Base-by-base conservation (phyloP, 768 basidiomycete species). In the Suillus luteus region DNA sequence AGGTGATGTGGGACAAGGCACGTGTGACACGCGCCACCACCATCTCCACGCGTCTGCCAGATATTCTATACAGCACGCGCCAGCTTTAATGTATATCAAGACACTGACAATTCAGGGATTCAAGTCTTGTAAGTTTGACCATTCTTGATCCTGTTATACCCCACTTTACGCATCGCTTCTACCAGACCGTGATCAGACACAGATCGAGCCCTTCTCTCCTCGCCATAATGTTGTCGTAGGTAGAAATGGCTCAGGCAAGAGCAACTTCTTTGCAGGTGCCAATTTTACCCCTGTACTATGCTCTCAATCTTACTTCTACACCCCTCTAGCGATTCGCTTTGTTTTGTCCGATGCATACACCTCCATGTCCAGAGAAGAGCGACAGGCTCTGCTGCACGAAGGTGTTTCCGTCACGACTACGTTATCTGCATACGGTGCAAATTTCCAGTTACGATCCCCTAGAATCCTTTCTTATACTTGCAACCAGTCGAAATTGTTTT, bases 291-390 rank as follows among this genome's bases (percentile, higher is more conserved):
- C 37, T 44, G 11, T 11, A 19, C 12, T 33, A 31, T 52, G 0
- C 22, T 44, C 22, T 12, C 12, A 27, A 22, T 55, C 24, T 46
- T 55, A 19, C 61, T 44, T 31, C 11, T 55, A 17, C 17, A 52
- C 59, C 19, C 24, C 58, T 11, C 15, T 52, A 93, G 95, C 96
- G 24, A 98, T 99, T 72, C 93, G 96, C 10, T 99, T 99, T 70
- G 97, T 99, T 14, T 83, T 99, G 17, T 96, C 95, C 4, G 97
- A 99, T 80, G 95, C 96, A 19, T 99, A 99, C 70, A 96, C 95
- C 0, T 95, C 94, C 33, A 93, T 99, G 89, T 87, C 90, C 14
- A 83, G 93, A 46, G 95, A 98, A 72, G 97, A 98, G 75, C 86
- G 96, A 31, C 93, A 93, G 69, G 83, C 92, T 0, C 84, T 99